Evolutionary conservation across 2,329 filamentous ascomycete species (phyloP), one percentile per base, ranked within the genome.

Genomic region (Aspergillaceae sp.): DNA sequence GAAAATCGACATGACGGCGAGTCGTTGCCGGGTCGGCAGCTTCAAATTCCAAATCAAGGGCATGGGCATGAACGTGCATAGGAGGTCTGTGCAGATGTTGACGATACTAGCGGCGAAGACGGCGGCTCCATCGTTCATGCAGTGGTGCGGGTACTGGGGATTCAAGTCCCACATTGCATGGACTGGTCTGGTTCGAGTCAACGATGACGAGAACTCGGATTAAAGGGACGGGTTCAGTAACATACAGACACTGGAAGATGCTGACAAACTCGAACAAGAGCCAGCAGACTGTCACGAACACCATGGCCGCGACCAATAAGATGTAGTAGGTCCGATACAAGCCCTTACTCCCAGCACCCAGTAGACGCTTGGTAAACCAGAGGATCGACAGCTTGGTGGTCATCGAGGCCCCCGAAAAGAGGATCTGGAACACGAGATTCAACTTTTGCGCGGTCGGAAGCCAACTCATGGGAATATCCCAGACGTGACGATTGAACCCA

Each of bases 241-340:
- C 66, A 54, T 51, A 70, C 68, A 50, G 52, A 61, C 69, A 72
- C 44, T 68, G 67, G 44, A 71, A 67, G 36, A 70, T 55, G 26
- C 63, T 63, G 28, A 64, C 42, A 8, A 64, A 45, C 4, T 60
- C 49, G 48, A 69, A 71, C 4, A 59, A 33, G 1, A 56, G n/a
- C 32, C 52, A 59, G 36, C 62, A 57, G 7, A 62, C 11, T 2
- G 47, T 50, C 19, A 71, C 61, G 9, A 70, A 46, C 5, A 57
- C 45, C 48, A 70, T 66, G 1, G 56, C 46, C 4, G 50, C 45
- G 32, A 59, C 50, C 8, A 54, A 55, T 4, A 51, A 41, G 48
- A 47, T 51, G 30, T 65, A 64, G 46, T 61, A 64, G 4, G 46
- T 11, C 42, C 36, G 44, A 37, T 54, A 62, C 26, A 52, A 46